Evolutionary conservation across 106 monocot genomes (phyloP).

Genomic region (Ottelia alismoides): DNA sequence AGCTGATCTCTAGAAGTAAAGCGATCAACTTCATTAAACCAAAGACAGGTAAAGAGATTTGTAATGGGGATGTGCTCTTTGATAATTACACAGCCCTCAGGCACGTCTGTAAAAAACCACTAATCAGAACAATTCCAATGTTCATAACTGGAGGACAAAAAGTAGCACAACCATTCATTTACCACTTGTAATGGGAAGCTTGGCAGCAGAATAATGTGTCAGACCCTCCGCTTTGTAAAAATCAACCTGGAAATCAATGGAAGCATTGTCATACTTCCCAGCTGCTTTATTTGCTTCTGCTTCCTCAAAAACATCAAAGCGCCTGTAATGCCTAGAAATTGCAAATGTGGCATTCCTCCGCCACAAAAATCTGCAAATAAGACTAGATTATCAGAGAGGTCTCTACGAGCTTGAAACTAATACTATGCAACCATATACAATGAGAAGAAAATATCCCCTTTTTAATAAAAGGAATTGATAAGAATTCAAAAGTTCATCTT

Average conservation of each 20-base stretch:
- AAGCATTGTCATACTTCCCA: slow-evolving; percentile 38
- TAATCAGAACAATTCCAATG: too few relatives aligned
- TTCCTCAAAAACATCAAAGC: slow-evolving; percentile 42
- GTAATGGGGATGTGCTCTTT: slow-evolving; percentile 33
- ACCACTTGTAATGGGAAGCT: slow-evolving; percentile 42
- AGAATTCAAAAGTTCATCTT: too few relatives aligned
- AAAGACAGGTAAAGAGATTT: slow-evolving; percentile 43
- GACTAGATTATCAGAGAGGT: too few relatives aligned
- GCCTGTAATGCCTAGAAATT: slow-evolving; percentile 36
- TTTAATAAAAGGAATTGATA: too few relatives aligned
- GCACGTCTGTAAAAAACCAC: slow-evolving; percentile 33
- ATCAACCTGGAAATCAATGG: slow-evolving; percentile 32
- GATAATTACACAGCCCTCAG: slow-evolving; percentile 39
- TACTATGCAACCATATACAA: too few relatives aligned
- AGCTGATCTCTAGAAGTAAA: slow-evolving; percentile 41
- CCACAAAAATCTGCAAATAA: slow-evolving; percentile 29
- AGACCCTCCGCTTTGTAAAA: slow-evolving; percentile 34
- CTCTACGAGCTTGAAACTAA: too few relatives aligned
- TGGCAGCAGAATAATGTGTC: slow-evolving; percentile 27
- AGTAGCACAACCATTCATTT: too few relatives aligned
- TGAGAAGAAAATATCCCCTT: too few relatives aligned
- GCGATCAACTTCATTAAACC: slow-evolving; percentile 47
- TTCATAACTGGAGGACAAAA: too few relatives aligned
- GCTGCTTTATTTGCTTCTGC: slow-evolving; percentile 42
- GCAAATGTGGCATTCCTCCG: slow-evolving; percentile 32